Evolutionary conservation across 495 filamentous ascomycete genomes (phyloP).

Genomic region (Bacidia rubella): DNA sequence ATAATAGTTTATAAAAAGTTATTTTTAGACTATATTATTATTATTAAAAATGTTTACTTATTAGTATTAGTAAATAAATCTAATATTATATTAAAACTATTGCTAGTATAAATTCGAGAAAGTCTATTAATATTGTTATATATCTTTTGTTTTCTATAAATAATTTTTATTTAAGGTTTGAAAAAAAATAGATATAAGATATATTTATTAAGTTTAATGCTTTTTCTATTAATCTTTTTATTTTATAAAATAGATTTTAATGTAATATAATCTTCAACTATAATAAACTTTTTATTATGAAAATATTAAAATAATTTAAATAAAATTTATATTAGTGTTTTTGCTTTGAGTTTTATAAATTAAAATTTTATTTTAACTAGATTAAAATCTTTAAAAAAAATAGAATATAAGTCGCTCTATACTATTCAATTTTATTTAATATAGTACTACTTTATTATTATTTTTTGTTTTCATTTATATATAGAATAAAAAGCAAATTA

Average conservation of each 20-base stretch:
- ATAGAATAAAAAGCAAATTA: not conserved
- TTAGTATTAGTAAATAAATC: slow-evolving; percentile 3
- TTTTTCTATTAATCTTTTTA: not conserved
- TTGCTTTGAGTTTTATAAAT: not conserved
- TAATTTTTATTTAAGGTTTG: not conserved
- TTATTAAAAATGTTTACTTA: not conserved
- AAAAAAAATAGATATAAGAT: not conserved
- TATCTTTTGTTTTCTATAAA: not conserved
- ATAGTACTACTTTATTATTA: not conserved
- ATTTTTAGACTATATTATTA: not conserved
- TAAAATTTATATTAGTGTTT: not conserved
- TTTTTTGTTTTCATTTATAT: not conserved
- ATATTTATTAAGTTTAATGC: not conserved
- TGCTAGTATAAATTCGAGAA: not conserved
- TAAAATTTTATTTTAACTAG: not conserved
- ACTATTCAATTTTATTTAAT: not conserved
- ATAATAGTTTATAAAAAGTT: not conserved
- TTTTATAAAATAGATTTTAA: not conserved
- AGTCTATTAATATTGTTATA: not conserved
- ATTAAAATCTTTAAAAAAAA: not conserved
- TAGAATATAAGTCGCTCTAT: not conserved
- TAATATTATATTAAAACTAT: not conserved
- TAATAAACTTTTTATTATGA: not conserved
- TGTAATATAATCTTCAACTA: slow-evolving; percentile 2
- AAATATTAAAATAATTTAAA: not conserved